phyloP scores from a whole-genome alignment of 2,329 filamentous ascomycete genomes.

The Neopestalotiopsis sp. region DNA sequence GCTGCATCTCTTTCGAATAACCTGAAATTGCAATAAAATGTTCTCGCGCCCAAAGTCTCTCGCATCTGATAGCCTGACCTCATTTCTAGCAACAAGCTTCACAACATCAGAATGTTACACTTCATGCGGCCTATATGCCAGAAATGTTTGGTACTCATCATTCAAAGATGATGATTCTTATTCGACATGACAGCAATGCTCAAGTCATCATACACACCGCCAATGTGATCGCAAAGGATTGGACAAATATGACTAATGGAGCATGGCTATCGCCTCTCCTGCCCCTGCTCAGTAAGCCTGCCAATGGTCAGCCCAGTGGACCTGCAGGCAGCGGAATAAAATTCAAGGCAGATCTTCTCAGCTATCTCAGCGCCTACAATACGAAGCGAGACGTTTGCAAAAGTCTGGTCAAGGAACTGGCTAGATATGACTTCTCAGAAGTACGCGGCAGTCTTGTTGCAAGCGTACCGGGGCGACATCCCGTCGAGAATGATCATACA shows the following conservation, averaged over 20 bases:
- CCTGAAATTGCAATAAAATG: not conserved
- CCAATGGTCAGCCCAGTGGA: slow-evolving; percentile 21
- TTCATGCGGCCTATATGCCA: slow-evolving; percentile 79
- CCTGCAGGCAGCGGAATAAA: slow-evolving; percentile 64
- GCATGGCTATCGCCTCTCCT: slow-evolving; percentile 79
- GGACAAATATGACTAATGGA: slow-evolving; percentile 86
- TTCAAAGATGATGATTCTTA: slow-evolving; percentile 84
- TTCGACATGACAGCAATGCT: slow-evolving; percentile 76
- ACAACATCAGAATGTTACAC: slow-evolving; percentile 68
- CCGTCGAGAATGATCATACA: slow-evolving; percentile 53
- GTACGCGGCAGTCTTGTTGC: slow-evolving; percentile 76
- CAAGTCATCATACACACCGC: slow-evolving; percentile 87
- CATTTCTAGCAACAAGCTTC: slow-evolving; percentile 60
- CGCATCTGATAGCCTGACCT: slow-evolving; percentile 19
- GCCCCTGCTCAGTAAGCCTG: slow-evolving; percentile 46
- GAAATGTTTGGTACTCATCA: slow-evolving; percentile 88
- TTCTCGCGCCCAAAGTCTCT: not conserved
- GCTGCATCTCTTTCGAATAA: too few species aligned
- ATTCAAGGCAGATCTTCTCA: slow-evolving; percentile 78
- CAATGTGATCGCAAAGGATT: slow-evolving; percentile 89
- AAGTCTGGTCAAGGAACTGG: slow-evolving; percentile 61
- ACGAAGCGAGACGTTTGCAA: slow-evolving; percentile 56
- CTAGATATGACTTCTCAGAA: slow-evolving; percentile 69
- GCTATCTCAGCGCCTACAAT: slow-evolving; percentile 75
- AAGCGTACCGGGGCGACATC: slow-evolving; percentile 75